Evolutionary conservation across 768 basidiomycete species (phyloP), one percentile per base, ranked within the genome.

Genomic region (Coprinopsis marcescibilis): DNA sequence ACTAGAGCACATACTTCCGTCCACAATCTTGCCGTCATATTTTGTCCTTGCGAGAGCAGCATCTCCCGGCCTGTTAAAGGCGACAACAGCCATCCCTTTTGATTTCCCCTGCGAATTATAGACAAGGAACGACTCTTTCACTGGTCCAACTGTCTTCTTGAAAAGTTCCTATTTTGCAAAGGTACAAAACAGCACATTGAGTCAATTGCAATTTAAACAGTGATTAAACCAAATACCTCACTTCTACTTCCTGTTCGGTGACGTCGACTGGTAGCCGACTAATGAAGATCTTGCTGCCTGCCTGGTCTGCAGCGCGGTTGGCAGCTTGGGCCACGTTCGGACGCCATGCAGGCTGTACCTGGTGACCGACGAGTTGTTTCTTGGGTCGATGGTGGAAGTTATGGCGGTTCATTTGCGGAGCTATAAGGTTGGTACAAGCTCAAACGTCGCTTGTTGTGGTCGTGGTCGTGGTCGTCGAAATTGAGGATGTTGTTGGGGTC

Each of bases 71-170:
- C 81, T 74, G 54, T 80, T 73, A 56, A 89, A 89, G 0, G 68
- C 56, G 2, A 89, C 82, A 12, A 89, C 62, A 2, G 87, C 86
- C 85, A 89, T 88, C 15, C 87, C 87, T 57, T 85, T 88, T 36
- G 85, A 84, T 45, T 70, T 73, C 0, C 80, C 86, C 55, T 86
- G 80, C 2, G 77, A 79, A 60, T 89, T 89, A 67, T 85, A 83
- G 14, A 88, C 73, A 55, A 89, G 56, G 51, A 89, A 84, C 21
- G 68, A 71, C 32, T 88, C 85, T 58, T 73, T 80, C 49, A 88
- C 60, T 0, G 85, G 83, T 3, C 87, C 87, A 19, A 89, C 72
- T 0, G 87, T 89, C 62, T 82, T 87, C 52, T 67, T 73, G 62
- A 89, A 88, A 43, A 89, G 67, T 32, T 85, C 81, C 87, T 89